These are phyloP conservation scores for Penicillium flavigenum DNA, from an alignment of 495 filamentous ascomycete genomes.

Conservation along the genomic window DNA sequence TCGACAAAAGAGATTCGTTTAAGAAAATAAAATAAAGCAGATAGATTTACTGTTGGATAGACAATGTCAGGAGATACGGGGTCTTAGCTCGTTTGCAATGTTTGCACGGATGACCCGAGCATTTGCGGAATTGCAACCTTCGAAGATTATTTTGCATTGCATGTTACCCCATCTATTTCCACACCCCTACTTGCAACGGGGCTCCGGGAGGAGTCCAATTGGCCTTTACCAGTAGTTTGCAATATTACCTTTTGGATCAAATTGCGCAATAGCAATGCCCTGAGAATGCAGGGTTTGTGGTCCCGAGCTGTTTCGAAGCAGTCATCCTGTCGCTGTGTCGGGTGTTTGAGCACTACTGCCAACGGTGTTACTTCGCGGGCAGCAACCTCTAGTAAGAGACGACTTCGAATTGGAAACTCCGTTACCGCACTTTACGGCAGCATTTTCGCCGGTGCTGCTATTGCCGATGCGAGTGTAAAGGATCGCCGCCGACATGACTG, in stretches of 20 bases:
- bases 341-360: slow-evolving; percentile 56
- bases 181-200: slow-evolving; percentile 19
- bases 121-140: slow-evolving; percentile 22
- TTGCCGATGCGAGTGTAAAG: slow-evolving; percentile 64
- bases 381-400: slow-evolving; percentile 51
- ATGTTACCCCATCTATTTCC: slow-evolving; percentile 13
- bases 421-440: slow-evolving; percentile 71
- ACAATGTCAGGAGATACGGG: slow-evolving; percentile 19
- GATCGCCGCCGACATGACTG: slow-evolving; percentile 60
- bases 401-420: slow-evolving; percentile 56
- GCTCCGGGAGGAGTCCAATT: slow-evolving; percentile 26
- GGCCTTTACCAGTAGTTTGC: neutral
- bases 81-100: slow-evolving; percentile 37
- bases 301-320: slow-evolving; percentile 64
- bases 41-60: slow-evolving; percentile 1
- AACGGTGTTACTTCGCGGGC: slow-evolving; percentile 52
- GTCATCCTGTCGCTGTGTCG: slow-evolving; percentile 61
- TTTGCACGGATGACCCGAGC: slow-evolving; percentile 33
- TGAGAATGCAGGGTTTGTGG: slow-evolving; percentile 69
- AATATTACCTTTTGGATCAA: neutral
- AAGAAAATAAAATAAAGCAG: slow-evolving; percentile 8
- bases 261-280: slow-evolving; percentile 30
- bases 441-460: slow-evolving; percentile 68
- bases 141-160: slow-evolving; percentile 17
- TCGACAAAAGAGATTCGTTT: slow-evolving; percentile 4